Evolutionary conservation across 192 early-diverging fungal genomes (phyloP).

Genomic region (Coemansia aciculifera): DNA sequence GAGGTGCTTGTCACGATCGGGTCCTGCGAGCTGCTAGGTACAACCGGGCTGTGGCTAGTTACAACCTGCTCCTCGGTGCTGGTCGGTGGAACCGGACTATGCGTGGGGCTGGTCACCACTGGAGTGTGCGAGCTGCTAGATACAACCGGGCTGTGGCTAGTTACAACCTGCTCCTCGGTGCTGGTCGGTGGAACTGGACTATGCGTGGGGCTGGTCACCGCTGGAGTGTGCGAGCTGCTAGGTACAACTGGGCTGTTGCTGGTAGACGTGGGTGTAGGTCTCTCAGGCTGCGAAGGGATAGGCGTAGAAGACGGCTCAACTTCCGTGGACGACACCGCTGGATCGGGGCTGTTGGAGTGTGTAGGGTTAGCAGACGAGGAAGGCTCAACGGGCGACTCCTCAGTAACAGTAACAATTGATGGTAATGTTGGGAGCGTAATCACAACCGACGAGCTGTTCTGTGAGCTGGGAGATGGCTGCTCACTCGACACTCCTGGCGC

Average conservation of each 20-base stretch:
- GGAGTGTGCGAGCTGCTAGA: neutral
- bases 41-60: neutral
- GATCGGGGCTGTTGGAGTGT: neutral
- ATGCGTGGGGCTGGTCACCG: neutral
- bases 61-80: neutral
- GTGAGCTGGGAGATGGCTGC: neutral
- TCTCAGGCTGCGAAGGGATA: neutral
- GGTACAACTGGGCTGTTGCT: neutral
- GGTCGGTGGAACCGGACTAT: neutral
- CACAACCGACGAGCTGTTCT: neutral
- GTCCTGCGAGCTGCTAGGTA: neutral
- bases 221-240: neutral
- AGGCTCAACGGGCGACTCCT: neutral
- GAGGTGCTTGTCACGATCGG: neutral
- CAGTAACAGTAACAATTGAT: neutral
- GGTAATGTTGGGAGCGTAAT: neutral
- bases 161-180: neutral
- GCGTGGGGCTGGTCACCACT: neutral
- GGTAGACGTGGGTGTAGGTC: neutral
- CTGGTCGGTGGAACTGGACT: neutral
- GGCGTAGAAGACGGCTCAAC: neutral
- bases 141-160: neutral
- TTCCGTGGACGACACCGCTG: neutral
- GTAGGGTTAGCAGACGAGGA: neutral
- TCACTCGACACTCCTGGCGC: neutral